Evolutionary conservation across 192 early-diverging fungal genomes (phyloP).

Genomic region (Diversispora eburnea): DNA sequence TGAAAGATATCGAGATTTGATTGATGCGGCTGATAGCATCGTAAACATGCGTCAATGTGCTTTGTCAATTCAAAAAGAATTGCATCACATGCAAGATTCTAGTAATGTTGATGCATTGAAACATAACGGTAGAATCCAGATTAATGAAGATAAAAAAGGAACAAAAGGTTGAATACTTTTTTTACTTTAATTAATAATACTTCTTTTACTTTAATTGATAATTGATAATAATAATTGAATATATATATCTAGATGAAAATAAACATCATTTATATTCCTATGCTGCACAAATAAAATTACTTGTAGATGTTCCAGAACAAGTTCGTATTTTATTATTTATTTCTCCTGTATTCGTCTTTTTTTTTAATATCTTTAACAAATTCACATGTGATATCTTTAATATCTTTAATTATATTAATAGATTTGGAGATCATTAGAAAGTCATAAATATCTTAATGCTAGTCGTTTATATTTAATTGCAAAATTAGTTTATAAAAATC

Average conservation of each 20-base stretch:
- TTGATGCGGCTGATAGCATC: conserved; percentile 80
- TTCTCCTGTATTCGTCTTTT: too few species aligned
- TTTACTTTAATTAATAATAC: not conserved
- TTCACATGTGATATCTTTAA: not conserved
- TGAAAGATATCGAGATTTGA: conserved; percentile 81
- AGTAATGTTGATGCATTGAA: conserved; percentile 58
- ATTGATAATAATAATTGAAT: not conserved
- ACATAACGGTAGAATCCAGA: conserved; percentile 38
- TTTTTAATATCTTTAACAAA: not conserved
- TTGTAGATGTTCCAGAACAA: conserved; percentile 86
- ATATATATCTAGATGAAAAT: conserved; percentile 45
- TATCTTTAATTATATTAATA: conserved; percentile 29
- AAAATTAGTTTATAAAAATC: conserved; percentile 61
- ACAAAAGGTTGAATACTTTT: conserved; percentile 34
- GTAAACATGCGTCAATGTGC: conserved; percentile 63
- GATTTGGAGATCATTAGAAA: conserved; percentile 82
- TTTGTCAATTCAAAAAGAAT: conserved; percentile 47
- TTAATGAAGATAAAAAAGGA: conserved; percentile 41
- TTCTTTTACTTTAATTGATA: not conserved
- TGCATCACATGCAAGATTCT: conserved; percentile 54
- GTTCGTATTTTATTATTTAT: conserved; percentile 36
- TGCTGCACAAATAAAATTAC: conserved; percentile 76
- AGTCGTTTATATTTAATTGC: conserved; percentile 67
- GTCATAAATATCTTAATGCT: conserved; percentile 64
- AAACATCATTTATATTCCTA: conserved; percentile 58